Evolutionary conservation across 2,329 filamentous ascomycete genomes (phyloP), one percentile per base, ranked within the genome.

Genomic region (Aspergillus pseudoglaucus): DNA sequence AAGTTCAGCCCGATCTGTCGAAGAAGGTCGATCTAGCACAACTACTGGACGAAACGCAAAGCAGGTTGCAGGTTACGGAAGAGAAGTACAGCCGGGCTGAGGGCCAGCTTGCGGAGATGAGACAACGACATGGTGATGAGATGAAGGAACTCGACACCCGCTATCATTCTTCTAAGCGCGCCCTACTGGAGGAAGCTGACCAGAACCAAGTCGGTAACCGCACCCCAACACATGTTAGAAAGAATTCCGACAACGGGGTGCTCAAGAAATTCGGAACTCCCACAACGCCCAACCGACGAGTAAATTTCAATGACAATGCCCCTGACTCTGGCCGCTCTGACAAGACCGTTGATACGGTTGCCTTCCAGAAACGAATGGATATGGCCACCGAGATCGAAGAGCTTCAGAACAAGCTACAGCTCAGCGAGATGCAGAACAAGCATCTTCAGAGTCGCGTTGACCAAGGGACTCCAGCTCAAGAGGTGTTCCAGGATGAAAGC

Each of bases 371-470:
- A 61, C 84, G 86, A 35, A 91, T 94, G 84, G 91, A 97, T 63
- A 75, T 95, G 50, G 93, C 90, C 61, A 81, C 88, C 3, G 90
- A 97, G 60, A 77, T 96, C 10, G 91, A 97, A 65, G 84, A 95
- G 67, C 78, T 95, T 22, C 91, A 96, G 65, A 96, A 94, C 64
- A 89, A 95, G 65, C 79, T 97, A 45, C 91, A 97, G 63, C 82
- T 97, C 65, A 84, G 87, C 4, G 87, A 96, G 67, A 95, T 97
- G 88, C 88, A 94, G 59, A 96, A 95, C 68, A 84, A 87, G 30
- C 90, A 97, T 61, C 80, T 97, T 5, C 88, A 95, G 63, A 90
- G 82, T 62, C 90, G 96, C 63, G 74, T 96, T 38, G 87, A 91
- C 35, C 82, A 87, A 42, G 73, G 73, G 8, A 83, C 81, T 0